Evolutionary conservation across 345 rosid genomes (phyloP), one percentile per base, ranked within the genome.

Genomic region (Kandelia obovata): DNA sequence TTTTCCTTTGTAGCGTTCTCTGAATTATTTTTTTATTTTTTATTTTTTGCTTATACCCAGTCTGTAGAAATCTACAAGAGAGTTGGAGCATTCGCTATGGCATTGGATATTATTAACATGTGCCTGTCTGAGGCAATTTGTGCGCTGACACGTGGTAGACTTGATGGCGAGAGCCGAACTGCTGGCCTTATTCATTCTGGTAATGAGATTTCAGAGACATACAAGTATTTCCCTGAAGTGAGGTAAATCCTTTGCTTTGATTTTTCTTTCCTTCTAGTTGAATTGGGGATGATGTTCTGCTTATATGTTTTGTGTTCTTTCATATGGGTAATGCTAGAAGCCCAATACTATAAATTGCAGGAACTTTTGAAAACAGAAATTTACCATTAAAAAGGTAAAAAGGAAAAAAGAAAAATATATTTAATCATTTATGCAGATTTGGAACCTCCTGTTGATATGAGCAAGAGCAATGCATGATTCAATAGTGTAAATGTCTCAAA

Each of bases 111-210:
- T 64, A 87, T 90, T 78, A 96, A 96, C 70, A 89, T 84, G 81
- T 95, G 97, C 72, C 88, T 96, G 30, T 92, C 98, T 25, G 97
- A 89, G 76, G 91, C 96, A 58, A 89, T 96, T 43, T 92, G 91
- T 78, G 85, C 92, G 35, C 83, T 89, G 21, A 81, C 88, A 53
- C 98, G 96, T 23, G 97, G 98, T 75, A 86, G 88, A 73, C 76
- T 89, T 76, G 97, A 92, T 73, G 97, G 99, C 52, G 98, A 96
- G 72, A 92, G 98, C 86, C 78, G 75, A 77, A 86, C 86, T 62
- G 85, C 98, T 70, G 96, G 99, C 34, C 91, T 92, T 52, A 82
- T 92, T 76, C 87, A 92, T 47, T 90, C 94, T 23, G 98, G 96
- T 53, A 96, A 96, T 21, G 96, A 92, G 65, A 89, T 90, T 80